phyloP scores from a whole-genome alignment of 1,284 basidiomycete genomes.

The Cryptococcus floricola region DNA sequence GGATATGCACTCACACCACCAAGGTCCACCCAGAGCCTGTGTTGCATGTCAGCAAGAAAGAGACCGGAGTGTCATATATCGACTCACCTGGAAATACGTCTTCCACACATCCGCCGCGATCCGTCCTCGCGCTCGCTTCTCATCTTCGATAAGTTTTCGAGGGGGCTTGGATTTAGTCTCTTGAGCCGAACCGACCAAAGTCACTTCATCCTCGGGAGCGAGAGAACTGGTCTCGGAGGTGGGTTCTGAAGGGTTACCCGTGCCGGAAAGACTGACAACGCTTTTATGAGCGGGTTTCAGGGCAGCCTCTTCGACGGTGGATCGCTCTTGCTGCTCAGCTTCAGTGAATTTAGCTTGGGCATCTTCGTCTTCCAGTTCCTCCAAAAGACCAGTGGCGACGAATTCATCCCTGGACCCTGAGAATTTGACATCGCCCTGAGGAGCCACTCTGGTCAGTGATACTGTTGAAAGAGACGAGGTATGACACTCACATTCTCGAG shows the following conservation, averaged over 20 bases:
- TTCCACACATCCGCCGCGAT: constrained; percentile 75
- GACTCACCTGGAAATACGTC: constrained; percentile 65
- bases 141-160: constrained; percentile 84
- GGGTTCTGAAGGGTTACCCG: constrained; percentile 18
- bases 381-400: constrained; percentile 62
- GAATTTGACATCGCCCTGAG: constrained; percentile 63
- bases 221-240: constrained; percentile 43
- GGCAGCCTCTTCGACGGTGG: constrained; percentile 39
- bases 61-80: not conserved
- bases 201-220: constrained; percentile 35
- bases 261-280: constrained; percentile 28
- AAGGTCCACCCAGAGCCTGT: constrained; percentile 34
- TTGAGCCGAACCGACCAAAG: constrained; percentile 24
- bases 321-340: constrained; percentile 51
- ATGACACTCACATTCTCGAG: constrained; percentile 64
- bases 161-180: constrained; percentile 56
- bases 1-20: constrained; percentile 62
- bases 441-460: not conserved
- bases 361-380: constrained; percentile 61
- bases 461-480: too few relatives aligned
- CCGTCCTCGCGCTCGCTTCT: constrained; percentile 76
- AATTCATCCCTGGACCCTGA: constrained; percentile 67
- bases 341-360: constrained; percentile 47
- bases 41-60: not conserved
- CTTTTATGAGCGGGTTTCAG: constrained; percentile 41